Percentiles rank a stretch among this genome's conserved stretches.
phyloP scores from a whole-genome alignment of 2,329 filamentous ascomycete species.

The Hypoxylon sp. region DNA sequence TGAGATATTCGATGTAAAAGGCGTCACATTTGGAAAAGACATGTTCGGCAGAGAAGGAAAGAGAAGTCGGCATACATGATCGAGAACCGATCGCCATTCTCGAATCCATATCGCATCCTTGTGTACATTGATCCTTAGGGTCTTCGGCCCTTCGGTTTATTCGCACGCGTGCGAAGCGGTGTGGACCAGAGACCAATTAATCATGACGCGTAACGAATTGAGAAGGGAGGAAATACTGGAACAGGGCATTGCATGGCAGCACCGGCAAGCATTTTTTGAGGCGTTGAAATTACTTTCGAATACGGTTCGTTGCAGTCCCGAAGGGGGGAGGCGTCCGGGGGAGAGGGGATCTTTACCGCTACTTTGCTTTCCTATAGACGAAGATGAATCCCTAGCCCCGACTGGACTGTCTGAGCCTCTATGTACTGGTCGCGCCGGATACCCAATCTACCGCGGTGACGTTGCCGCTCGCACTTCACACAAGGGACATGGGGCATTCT shows the following conservation, averaged over 20 bases:
- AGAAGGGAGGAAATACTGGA: slow-evolving; percentile 13
- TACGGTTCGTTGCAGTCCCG: slow-evolving; percentile 31
- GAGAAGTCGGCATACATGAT: slow-evolving; percentile 62
- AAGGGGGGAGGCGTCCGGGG: slow-evolving; percentile 20
- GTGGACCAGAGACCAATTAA: slow-evolving; percentile 14
- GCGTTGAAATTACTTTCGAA: slow-evolving; percentile 34
- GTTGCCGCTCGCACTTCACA: neutral
- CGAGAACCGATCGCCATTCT: neutral
- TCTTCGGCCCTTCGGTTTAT: neutral
- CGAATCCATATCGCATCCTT: slow-evolving; percentile 29
- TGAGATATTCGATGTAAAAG: slow-evolving; percentile 80
- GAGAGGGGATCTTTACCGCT: slow-evolving; percentile 12
- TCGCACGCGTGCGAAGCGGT: neutral
- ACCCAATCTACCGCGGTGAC: neutral
- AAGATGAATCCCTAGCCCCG: slow-evolving; percentile 11
- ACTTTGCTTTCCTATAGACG: slow-evolving; percentile 34
- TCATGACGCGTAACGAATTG: slow-evolving; percentile 30
- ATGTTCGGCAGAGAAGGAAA: slow-evolving; percentile 63
- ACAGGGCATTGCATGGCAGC: slow-evolving; percentile 37
- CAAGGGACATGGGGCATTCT: neutral
- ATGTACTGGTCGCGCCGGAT: neutral
- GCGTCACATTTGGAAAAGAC: slow-evolving; percentile 73
- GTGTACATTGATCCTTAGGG: neutral
- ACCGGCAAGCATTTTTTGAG: slow-evolving; percentile 42
- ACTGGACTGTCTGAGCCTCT: slow-evolving; percentile 10